Base-by-base conservation (phyloP, 306 rosid species). In the Arachis stenosperma region DNA sequence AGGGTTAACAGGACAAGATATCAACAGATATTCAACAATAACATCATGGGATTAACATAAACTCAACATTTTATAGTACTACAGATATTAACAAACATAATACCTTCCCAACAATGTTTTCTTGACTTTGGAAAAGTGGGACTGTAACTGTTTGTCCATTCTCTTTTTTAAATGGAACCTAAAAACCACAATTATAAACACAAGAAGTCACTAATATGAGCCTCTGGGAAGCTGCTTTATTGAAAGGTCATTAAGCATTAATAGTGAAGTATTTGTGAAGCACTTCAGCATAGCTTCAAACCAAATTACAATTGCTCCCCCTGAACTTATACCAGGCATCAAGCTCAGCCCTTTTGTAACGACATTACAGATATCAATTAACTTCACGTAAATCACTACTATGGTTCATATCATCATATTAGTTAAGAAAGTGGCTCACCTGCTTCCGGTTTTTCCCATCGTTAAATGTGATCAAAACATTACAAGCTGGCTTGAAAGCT, bases 401-500 rank as follows among this genome's bases (percentile, higher is more conserved):
- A 44, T 47, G 27, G 54, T 46, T 36, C 17, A 36, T 65, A 79
- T 15, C 54, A 17, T 33, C 17, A 36, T 65, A 79, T 15, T 50
- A 33, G 4, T 42, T 3, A 15, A 1, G 14, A 17, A 37, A 59
- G 30, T 9, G 61, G 13, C 84, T 77, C 65, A 91, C 99, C 99
- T 95, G 99, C 86, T 91, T 95, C 2, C 99, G 93, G 58, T 81
- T 95, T 80, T 95, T 95, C 9, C 91, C 99, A 84, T 95, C 99
- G 5, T 83, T 46, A 69, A 95, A 88, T 51, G 98, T 72, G 77
- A 95, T 83, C 66, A 96, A 78, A 62, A 95, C 81, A 81, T 83
- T 87, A 73, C 98, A 91, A 22, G 99, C 90, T 46, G 99, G 99
- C 86, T 95, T 95, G 92, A 95, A 95, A 80, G 99, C 99, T 87